Percentiles rank a stretch among this genome's conserved stretches.
Evolutionary conservation across 257 asterid species (phyloP).

Genomic region (Solanum medicagineum): DNA sequence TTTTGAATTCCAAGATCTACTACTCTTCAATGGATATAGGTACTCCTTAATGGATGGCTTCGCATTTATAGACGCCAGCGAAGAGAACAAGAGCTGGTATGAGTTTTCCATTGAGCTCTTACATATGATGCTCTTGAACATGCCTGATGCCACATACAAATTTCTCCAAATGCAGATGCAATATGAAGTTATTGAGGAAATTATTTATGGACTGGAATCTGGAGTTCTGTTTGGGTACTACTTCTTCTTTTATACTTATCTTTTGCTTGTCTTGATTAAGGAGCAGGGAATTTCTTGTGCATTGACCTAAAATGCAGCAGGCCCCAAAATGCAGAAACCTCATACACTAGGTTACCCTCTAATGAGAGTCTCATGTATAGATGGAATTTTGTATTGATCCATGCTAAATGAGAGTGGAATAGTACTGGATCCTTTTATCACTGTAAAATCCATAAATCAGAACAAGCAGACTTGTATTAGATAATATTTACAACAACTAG

Average conservation of each 20-base stretch:
- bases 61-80: conserved; percentile 79
- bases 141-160: conserved; percentile 1
- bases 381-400: not conserved
- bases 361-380: not conserved
- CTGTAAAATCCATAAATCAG: not conserved
- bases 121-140: not conserved
- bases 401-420: not conserved
- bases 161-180: conserved; percentile 62
- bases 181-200: conserved; percentile 92
- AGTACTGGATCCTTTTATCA: not conserved
- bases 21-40: conserved; percentile 29
- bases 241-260: not conserved
- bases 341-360: not conserved
- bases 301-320: not conserved
- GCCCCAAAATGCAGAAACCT: not conserved
- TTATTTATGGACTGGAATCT: conserved; percentile 85
- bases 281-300: not conserved
- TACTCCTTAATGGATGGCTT: conserved; percentile 90
- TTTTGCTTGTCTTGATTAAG: not conserved
- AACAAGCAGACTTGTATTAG: not conserved
- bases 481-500: not conserved
- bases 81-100: conserved; percentile 94
- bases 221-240: conserved; percentile 91
- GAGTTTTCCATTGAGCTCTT: not conserved
- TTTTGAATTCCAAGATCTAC: not conserved